Evolutionary conservation across 2,329 filamentous ascomycete species (phyloP), one percentile per base, ranked within the genome.

Genomic region (Ceratocystis variospora): DNA sequence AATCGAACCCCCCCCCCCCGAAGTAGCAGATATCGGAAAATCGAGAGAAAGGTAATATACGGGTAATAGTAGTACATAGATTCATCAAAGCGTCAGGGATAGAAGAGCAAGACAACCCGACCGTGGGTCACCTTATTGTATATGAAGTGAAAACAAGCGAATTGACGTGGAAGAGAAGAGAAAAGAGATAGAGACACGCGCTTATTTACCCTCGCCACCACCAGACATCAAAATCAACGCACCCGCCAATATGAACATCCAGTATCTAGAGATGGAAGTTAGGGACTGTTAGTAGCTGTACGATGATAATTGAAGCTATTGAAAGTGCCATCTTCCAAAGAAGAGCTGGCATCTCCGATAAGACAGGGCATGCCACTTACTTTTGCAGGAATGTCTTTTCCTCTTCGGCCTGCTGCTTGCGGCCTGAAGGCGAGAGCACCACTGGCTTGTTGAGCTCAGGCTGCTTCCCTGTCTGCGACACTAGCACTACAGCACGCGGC

Each of bases 341-440:
- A 7, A 37, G 62, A 37, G 59, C 28, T 10, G 28, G 57, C 5
- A 12, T 53, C 3, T 28, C 48, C 19, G 45, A 8, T 53, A 1
- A 44, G 2, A 62, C 41, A 25, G 37, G 7, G 15, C 33, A 17
- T 37, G 25, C 12, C 57, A 78, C 81, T 71, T 78, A 87, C 85
- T 86, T 87, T 75, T 87, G 85, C 66, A 88, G 73, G 69, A 88
- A 79, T 1, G 81, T 79, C 80, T 87, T 88, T 76, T 87, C 83
- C 72, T 80, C 79, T 68, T 78, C 77, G 66, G 76, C 80, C 53
- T 80, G 79, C 73, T 82, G 78, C 76, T 79, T 83, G 17, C 85
- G 85, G 69, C 86, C 81, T 31, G 45, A 50, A 0, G 82, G 77
- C 59, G 76, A 80, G 69, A 88, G 74, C 61, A 87, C 81, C 46